A percentile compares a stretch with the other conserved stretches of the same genome.
Evolutionary conservation across 306 rosid genomes (phyloP).

Genomic region (Sicyos baderoa): DNA sequence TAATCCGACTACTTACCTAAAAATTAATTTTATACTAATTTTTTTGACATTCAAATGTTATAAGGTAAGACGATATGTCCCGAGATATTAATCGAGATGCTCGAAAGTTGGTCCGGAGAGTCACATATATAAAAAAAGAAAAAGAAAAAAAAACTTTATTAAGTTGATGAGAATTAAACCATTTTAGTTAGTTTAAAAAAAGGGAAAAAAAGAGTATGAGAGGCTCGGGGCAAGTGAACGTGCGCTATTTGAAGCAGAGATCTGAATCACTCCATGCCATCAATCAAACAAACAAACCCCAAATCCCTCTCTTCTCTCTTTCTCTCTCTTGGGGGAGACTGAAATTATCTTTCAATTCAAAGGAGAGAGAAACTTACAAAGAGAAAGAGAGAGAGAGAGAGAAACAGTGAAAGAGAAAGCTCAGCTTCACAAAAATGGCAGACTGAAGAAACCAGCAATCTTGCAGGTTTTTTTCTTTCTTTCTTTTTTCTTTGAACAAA

Average conservation of each 20-base stretch:
- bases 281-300: constrained; percentile 5
- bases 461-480: background rate
- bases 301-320: background rate
- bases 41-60: too few species aligned
- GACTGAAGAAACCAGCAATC: background rate
- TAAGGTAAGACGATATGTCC: too few species aligned
- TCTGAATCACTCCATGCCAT: constrained; percentile 50
- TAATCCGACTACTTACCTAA: too few species aligned
- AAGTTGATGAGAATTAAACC: too few species aligned
- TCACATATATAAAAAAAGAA: too few species aligned
- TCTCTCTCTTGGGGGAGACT: background rate
- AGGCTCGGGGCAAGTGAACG: constrained; percentile 48
- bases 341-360: constrained; percentile 19
- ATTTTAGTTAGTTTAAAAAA: background rate
- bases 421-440: constrained; percentile 15
- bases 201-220: constrained; percentile 30
- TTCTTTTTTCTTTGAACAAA: background rate
- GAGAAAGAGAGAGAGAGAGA: background rate
- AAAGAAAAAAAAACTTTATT: too few species aligned
- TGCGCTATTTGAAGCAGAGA: constrained; percentile 54
- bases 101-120: too few species aligned
- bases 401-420: constrained; percentile 19
- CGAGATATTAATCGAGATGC: too few species aligned
- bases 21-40: too few species aligned
- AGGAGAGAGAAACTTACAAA: constrained; percentile 27